Evolutionary conservation across 257 asterid genomes (phyloP).

Genomic region (Solanum virginianum): DNA sequence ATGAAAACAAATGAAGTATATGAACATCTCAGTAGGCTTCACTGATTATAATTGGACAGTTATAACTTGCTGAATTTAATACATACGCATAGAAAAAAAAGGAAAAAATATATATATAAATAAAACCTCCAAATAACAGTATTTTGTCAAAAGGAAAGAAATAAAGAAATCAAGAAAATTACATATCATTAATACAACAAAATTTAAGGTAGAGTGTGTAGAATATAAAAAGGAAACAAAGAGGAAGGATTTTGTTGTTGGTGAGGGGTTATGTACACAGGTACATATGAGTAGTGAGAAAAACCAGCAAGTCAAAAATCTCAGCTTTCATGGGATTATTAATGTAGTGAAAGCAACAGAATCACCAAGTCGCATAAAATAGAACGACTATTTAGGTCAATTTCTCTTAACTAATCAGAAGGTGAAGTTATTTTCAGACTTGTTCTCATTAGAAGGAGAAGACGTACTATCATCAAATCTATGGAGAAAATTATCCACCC

Average conservation of each 20-base stretch:
- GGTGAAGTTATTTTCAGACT: neutral
- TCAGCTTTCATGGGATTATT: neutral
- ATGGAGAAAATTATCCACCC: neutral
- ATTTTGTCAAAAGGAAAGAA: neutral
- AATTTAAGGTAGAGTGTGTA: neutral
- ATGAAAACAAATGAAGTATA: neutral
- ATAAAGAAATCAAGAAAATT: neutral
- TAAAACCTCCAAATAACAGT: neutral
- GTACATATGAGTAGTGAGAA: neutral
- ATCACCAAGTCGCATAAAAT: neutral
- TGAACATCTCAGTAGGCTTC: neutral
- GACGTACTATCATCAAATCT: neutral
- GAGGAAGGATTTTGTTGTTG: neutral
- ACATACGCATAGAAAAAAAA: neutral
- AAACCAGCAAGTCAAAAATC: neutral
- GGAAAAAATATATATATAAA: neutral
- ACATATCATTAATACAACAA: neutral
- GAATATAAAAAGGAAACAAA: neutral
- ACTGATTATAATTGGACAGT: neutral
- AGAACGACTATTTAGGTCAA: neutral
- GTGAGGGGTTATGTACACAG: neutral
- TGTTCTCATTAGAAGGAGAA: neutral
- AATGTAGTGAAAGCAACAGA: neutral
- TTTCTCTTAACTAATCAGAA: neutral
- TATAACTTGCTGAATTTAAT: neutral